Evolutionary conservation across 345 rosid genomes (phyloP).

Genomic region (Gossypium sturtianum): DNA sequence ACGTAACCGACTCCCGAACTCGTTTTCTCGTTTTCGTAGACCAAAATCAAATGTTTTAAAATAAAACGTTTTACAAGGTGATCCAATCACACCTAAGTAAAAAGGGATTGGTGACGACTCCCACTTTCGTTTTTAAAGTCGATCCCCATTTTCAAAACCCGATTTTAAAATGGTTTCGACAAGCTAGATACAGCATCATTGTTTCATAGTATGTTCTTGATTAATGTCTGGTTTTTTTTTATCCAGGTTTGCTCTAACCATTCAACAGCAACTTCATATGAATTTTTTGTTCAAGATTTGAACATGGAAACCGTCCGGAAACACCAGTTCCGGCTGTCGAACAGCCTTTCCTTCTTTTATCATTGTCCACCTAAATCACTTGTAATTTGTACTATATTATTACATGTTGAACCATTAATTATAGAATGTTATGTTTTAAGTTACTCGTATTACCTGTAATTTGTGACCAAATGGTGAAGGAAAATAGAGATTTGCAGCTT

Average conservation of each 20-base stretch:
- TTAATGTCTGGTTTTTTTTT: neutral
- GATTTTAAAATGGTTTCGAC: too few relatives aligned
- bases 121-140: too few relatives aligned
- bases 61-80: too few relatives aligned
- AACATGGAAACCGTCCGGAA: neutral
- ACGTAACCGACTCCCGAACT: too few relatives aligned
- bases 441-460: slow-evolving; percentile 14
- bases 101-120: too few relatives aligned
- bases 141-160: too few relatives aligned
- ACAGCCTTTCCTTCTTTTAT: neutral
- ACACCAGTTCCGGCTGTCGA: neutral
- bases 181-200: neutral
- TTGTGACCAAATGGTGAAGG: slow-evolving; percentile 30
- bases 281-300: neutral
- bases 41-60: too few relatives aligned
- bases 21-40: too few relatives aligned
- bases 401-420: neutral
- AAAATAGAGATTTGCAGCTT: slow-evolving; percentile 35
- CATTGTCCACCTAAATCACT: neutral
- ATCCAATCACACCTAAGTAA: too few relatives aligned
- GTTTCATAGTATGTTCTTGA: neutral
- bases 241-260: neutral
- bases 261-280: neutral
- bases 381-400: neutral
- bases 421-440: neutral